A percentile compares a stretch with the other conserved stretches of the same genome.
These are phyloP conservation scores for Phytophthora pisi DNA, from an alignment of 352 stramenopile species.

Conservation along the genomic window DNA sequence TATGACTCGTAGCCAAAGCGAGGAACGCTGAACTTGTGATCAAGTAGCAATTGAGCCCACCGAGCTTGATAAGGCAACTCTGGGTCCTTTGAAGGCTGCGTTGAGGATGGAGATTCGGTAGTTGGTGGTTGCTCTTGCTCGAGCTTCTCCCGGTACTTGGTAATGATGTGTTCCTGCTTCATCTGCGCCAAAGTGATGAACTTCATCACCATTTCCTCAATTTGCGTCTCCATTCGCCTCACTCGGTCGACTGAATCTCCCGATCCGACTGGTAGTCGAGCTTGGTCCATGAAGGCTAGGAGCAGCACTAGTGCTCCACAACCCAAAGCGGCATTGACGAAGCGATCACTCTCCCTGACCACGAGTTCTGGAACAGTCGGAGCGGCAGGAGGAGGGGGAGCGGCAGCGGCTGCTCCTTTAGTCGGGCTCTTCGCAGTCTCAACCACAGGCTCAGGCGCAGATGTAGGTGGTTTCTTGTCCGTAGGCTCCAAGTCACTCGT, in stretches of 20 bases:
- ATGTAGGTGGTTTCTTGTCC: slow-evolving; percentile 10
- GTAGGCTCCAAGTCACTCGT: slow-evolving; percentile 25
- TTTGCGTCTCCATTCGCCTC: slow-evolving; percentile 20
- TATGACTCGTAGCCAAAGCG: slow-evolving; percentile 63
- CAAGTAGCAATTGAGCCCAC: slow-evolving; percentile 59
- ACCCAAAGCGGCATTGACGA: slow-evolving; percentile 46
- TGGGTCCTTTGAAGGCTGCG: slow-evolving; percentile 1
- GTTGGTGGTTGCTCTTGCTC: not conserved
- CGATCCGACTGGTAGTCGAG: slow-evolving; percentile 21
- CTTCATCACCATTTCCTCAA: slow-evolving; percentile 32
- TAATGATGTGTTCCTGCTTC: slow-evolving; percentile 23
- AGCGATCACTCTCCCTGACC: slow-evolving; percentile 39
- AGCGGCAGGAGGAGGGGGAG: not conserved
- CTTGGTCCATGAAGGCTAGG: slow-evolving; percentile 47
- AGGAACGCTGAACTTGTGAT: slow-evolving; percentile 40
- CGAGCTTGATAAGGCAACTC: slow-evolving; percentile 30
- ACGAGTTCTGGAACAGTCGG: slow-evolving; percentile 26
- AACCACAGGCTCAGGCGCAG: slow-evolving; percentile 16
- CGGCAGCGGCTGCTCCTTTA: slow-evolving; percentile 14
- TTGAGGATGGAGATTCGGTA: not conserved
- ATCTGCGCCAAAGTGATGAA: slow-evolving; percentile 39
- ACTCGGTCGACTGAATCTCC: slow-evolving; percentile 8
- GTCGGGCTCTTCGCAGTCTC: slow-evolving; percentile 22
- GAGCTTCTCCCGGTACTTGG: slow-evolving; percentile 20
- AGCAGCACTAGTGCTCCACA: slow-evolving; percentile 49